phyloP scores from a whole-genome alignment of 352 stramenopile genomes.

The Phytophthora pseudosyringae region DNA sequence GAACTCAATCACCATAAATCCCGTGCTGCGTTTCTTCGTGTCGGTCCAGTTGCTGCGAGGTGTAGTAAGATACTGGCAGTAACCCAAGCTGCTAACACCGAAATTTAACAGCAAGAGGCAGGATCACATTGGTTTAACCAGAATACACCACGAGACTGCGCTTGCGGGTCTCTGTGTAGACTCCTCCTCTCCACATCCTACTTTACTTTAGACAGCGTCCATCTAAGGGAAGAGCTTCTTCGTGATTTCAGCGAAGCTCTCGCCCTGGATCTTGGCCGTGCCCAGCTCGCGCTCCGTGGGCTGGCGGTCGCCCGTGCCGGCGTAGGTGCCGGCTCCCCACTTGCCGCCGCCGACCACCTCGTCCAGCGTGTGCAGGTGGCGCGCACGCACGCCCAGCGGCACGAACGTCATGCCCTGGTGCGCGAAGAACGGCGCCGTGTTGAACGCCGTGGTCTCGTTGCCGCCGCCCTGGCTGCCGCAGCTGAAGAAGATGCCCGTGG shows the following conservation, averaged over 20 bases:
- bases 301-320: slow-evolving; percentile 82
- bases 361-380: slow-evolving; percentile 76
- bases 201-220: too few relatives aligned
- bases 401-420: slow-evolving; percentile 94
- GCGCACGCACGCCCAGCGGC: slow-evolving; percentile 77
- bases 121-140: too few relatives aligned
- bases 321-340: slow-evolving; percentile 88
- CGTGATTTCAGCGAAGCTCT: slow-evolving; percentile 83
- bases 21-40: too few relatives aligned
- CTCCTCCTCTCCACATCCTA: too few relatives aligned
- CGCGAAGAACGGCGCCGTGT: slow-evolving; percentile 83
- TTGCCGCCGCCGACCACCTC: slow-evolving; percentile 78
- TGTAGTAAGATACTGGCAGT: too few relatives aligned
- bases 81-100: too few relatives aligned
- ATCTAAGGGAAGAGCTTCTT: slow-evolving; percentile 66
- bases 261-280: slow-evolving; percentile 80
- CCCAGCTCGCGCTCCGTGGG: slow-evolving; percentile 82
- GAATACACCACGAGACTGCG: too few relatives aligned
- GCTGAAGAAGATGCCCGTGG: slow-evolving; percentile 89
- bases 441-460: slow-evolving; percentile 91
- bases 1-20: too few relatives aligned
- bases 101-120: too few relatives aligned
- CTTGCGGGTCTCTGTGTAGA: too few relatives aligned
- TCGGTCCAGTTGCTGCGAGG: too few relatives aligned
- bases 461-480: slow-evolving; percentile 81